Percentiles rank a stretch among this genome's conserved stretches.
Evolutionary conservation across 2,329 filamentous ascomycete species (phyloP).

Genomic region (Sclerotinia nivalis): DNA sequence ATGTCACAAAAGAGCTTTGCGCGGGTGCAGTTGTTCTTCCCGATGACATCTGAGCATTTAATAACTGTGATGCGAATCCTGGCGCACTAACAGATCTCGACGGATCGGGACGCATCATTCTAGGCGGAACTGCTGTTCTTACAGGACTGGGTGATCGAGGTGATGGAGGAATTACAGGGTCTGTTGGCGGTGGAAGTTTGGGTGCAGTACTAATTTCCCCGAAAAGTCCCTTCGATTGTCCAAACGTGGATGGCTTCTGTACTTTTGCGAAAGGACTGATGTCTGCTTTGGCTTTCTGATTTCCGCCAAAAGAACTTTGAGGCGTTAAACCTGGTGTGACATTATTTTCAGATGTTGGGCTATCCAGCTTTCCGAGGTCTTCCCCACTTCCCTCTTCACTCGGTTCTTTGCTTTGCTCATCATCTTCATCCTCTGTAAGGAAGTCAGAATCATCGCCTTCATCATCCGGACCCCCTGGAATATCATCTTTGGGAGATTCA

Average conservation of each 20-base stretch:
- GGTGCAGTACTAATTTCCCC: constrained; percentile 55
- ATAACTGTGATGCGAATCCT: constrained; percentile 56
- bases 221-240: constrained; percentile 48
- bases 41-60: constrained; percentile 50
- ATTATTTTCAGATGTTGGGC: constrained; percentile 50
- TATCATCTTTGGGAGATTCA: constrained; percentile 35
- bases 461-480: constrained; percentile 40
- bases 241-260: constrained; percentile 48
- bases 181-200: constrained; percentile 54
- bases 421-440: constrained; percentile 42
- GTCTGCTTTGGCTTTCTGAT: constrained; percentile 45
- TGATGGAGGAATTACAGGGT: constrained; percentile 60
- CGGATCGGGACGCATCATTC: constrained; percentile 51
- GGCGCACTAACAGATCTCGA: constrained; percentile 62
- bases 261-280: constrained; percentile 47
- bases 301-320: constrained; percentile 58
- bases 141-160: constrained; percentile 74
- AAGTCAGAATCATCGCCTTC: constrained; percentile 39
- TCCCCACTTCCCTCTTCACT: constrained; percentile 61
- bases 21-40: constrained; percentile 52
- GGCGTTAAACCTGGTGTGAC: constrained; percentile 56
- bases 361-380: constrained; percentile 65
- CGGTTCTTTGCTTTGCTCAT: constrained; percentile 48
- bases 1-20: constrained; percentile 32
- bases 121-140: constrained; percentile 56